These are phyloP conservation scores for Scytalidium lignicola DNA, from an alignment of 2,329 filamentous ascomycete species.

Conservation along the genomic window DNA sequence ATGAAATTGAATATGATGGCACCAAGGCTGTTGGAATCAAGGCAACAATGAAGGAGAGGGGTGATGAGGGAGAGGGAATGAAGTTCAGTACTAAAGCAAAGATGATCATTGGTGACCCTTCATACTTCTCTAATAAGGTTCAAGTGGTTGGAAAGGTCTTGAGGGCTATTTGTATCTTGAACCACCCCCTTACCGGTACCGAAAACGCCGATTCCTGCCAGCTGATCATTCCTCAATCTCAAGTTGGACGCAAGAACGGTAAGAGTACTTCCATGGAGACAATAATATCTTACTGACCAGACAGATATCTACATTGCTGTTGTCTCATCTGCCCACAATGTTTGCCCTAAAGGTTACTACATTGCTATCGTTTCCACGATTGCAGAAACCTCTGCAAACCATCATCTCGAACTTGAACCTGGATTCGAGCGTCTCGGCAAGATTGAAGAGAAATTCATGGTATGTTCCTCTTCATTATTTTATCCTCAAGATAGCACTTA, in stretches of 20 bases:
- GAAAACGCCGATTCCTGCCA: constrained; percentile 85
- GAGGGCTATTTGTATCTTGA: constrained; percentile 95
- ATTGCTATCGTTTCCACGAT: constrained; percentile 98
- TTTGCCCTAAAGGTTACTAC: constrained; percentile 98
- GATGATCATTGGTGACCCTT: constrained; percentile 93
- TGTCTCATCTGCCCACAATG: constrained; percentile 93
- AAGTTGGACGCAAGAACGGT: constrained; percentile 96
- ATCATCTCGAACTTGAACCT: constrained; percentile 89
- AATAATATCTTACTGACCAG: neutral
- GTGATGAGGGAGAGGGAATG: constrained; percentile 69
- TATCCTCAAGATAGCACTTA: neutral
- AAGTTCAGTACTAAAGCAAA: constrained; percentile 94
- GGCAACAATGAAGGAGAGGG: constrained; percentile 88
- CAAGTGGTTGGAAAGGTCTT: constrained; percentile 84
- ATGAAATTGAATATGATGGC: constrained; percentile 81
- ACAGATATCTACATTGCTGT: constrained; percentile 94
- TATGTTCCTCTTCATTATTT: constrained; percentile 27
- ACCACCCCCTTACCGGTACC: constrained; percentile 88
- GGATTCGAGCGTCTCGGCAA: constrained; percentile 87
- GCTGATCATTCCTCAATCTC: constrained; percentile 95
- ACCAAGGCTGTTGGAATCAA: constrained; percentile 92
- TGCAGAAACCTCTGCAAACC: constrained; percentile 84
- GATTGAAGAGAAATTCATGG: constrained; percentile 97
- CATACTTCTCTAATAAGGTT: constrained; percentile 90
- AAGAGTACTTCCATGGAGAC: neutral